phyloP scores from a whole-genome alignment of 495 filamentous ascomycete species.

The Xylaria scruposa region DNA sequence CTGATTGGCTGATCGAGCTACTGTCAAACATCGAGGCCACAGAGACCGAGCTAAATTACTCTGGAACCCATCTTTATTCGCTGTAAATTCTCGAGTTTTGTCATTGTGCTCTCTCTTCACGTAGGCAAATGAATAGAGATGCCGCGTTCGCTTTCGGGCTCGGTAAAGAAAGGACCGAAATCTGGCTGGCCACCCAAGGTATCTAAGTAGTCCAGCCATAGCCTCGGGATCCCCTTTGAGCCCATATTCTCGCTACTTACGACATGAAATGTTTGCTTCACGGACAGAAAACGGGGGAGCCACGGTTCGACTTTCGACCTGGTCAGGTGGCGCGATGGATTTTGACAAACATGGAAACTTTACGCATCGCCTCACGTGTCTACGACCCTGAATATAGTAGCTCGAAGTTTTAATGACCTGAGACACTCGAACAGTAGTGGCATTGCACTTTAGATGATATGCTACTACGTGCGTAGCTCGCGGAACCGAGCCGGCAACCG shows the following conservation, averaged over 20 bases:
- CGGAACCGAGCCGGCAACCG: conserved; percentile 34
- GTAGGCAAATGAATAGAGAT: background rate
- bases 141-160: conserved; percentile 23
- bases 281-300: background rate
- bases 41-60: conserved; percentile 8
- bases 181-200: background rate
- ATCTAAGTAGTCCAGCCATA: conserved; percentile 1
- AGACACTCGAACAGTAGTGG: conserved; percentile 39
- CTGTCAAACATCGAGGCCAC: conserved; percentile 24
- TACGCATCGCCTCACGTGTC: conserved; percentile 29
- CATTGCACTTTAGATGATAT: conserved; percentile 40
- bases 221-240: conserved; percentile 20
- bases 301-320: background rate
- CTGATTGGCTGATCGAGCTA: conserved; percentile 17
- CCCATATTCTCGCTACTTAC: background rate
- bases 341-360: conserved; percentile 17
- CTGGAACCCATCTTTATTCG: conserved; percentile 5
- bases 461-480: conserved; percentile 43
- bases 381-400: conserved; percentile 5
- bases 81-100: background rate
- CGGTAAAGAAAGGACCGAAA: conserved; percentile 26
- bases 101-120: background rate
- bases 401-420: conserved; percentile 25
- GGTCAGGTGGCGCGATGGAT: conserved; percentile 15
- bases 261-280: conserved; percentile 11